phyloP scores from a whole-genome alignment of 345 rosid genomes.

The Citrus australasica region DNA sequence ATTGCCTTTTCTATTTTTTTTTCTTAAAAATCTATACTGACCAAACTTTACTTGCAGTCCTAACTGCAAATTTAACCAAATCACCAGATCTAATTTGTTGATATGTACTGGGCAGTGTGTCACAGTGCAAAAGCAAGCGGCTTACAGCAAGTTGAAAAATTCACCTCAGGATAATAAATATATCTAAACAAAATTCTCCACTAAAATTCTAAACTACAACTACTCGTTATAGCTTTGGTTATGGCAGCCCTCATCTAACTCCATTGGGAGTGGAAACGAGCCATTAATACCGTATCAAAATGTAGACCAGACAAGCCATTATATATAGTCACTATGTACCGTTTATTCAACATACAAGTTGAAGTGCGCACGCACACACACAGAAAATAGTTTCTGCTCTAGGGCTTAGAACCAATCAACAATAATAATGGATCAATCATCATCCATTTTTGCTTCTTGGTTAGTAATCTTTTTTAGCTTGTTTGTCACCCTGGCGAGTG shows the following conservation, averaged over 20 bases:
- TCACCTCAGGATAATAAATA: background rate
- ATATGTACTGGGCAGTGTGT: background rate
- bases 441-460: background rate
- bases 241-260: constrained; percentile 15
- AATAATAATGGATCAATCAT: constrained; percentile 10
- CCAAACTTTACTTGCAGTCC: background rate
- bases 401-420: background rate
- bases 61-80: background rate
- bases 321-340: constrained; percentile 17
- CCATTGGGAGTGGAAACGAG: constrained; percentile 11
- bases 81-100: background rate
- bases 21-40: background rate
- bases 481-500: constrained; percentile 18
- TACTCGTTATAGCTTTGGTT: background rate
- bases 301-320: background rate
- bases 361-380: background rate
- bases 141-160: background rate
- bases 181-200: background rate
- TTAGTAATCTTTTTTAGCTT: constrained; percentile 10
- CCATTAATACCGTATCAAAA: constrained; percentile 30
- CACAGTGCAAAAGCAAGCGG: background rate
- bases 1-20: too few species aligned
- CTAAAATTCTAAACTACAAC: background rate
- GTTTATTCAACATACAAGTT: constrained; percentile 2
- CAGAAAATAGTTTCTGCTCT: background rate